phyloP scores from a whole-genome alignment of 2,329 filamentous ascomycete species.

The Leptographium galeiforme region DNA sequence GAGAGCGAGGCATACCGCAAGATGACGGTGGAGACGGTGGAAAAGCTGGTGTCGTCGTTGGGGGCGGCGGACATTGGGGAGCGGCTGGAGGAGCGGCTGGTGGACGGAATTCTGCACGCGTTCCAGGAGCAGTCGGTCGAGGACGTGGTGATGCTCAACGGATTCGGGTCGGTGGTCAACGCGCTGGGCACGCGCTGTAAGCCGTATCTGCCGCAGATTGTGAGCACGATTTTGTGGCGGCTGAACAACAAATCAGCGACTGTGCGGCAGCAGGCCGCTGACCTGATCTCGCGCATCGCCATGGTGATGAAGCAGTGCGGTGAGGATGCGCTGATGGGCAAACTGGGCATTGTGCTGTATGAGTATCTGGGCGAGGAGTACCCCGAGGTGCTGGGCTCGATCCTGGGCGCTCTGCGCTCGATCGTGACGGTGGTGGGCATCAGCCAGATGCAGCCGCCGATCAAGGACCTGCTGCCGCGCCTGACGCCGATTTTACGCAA shows the following conservation, averaged over 20 bases:
- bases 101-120: slow-evolving; percentile 87
- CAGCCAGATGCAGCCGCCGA: slow-evolving; percentile 92
- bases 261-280: slow-evolving; percentile 90
- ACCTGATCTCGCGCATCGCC: slow-evolving; percentile 90
- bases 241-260: slow-evolving; percentile 97
- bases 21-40: slow-evolving; percentile 97
- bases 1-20: slow-evolving; percentile 96
- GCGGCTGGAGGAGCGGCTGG: slow-evolving; percentile 79
- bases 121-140: slow-evolving; percentile 98
- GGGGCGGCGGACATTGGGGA: slow-evolving; percentile 91
- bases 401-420: slow-evolving; percentile 83
- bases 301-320: slow-evolving; percentile 99
- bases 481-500: slow-evolving; percentile 97
- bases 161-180: slow-evolving; percentile 95
- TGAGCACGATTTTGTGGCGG: slow-evolving; percentile 89
- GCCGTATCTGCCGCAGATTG: slow-evolving; percentile 91
- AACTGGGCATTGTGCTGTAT: slow-evolving; percentile 87
- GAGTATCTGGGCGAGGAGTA: slow-evolving; percentile 98
- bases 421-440: slow-evolving; percentile 98
- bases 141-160: slow-evolving; percentile 90
- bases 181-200: slow-evolving; percentile 88
- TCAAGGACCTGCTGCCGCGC: slow-evolving; percentile 87
- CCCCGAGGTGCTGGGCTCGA: slow-evolving; percentile 91
- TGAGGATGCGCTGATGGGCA: slow-evolving; percentile 90
- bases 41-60: slow-evolving; percentile 87